Evolutionary conservation across 2,329 filamentous ascomycete genomes (phyloP), one percentile per base, ranked within the genome.

Genomic region (Tolypocladium endophyticum): DNA sequence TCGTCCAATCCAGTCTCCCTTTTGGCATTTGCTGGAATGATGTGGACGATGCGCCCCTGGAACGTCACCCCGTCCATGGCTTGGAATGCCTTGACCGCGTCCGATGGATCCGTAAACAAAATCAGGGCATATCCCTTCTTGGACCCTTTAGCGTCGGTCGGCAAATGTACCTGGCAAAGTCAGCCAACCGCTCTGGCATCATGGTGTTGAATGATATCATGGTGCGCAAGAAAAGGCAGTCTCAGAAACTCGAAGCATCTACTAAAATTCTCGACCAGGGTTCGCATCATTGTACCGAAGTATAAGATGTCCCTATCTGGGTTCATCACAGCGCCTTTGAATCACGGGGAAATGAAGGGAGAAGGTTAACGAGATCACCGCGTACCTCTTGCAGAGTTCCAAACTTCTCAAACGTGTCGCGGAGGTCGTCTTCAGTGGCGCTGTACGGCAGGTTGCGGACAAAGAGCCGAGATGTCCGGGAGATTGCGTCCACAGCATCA

Each of bases 241-340:
- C 67, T 92, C 88, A 94, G 91, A 83, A 79, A 81, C 76, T 88
- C 91, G 87, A 92, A 89, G 90, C 90, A 96, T 97, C 93, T 99
- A 99, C 94, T 97, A 99, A 96, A 95, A 96, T 94, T 89, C 84
- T 90, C 87, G 92, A 87, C 87, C 88, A 87, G 85, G 50, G 76
- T 82, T 91, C 81, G 85, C 89, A 92, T 95, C 92, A 97, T 80
- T 80, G 81, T 91, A 89, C 90, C 78, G 73, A 69, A 81, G 89
- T 89, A 93, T 97, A 89, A 92, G 93, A 86, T 97, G 94, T 97
- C 94, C 94, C 94, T 97, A 97, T 97, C 94, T 89, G 89, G 89
- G 79, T 90, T 97, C 93, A 97, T 97, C 94, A 93, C 83, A 75
- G 77, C 79, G 81, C 64, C 64, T 35, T 52, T 39, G 16, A 4